phyloP scores from a whole-genome alignment of 805 yeast genomes.

The Pichia deserticola region DNA sequence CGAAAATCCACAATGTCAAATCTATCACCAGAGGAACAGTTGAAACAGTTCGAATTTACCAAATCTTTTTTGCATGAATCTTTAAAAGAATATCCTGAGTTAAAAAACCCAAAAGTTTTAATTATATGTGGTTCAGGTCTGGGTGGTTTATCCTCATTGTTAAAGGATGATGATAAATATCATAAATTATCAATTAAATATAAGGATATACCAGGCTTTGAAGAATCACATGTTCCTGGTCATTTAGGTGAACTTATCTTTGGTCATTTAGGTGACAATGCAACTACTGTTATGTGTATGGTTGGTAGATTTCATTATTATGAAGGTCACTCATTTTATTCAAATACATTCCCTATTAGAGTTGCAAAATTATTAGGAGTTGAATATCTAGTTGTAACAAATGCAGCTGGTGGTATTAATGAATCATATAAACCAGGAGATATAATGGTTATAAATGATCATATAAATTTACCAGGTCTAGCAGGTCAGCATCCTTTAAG shows the following conservation, averaged over 20 bases:
- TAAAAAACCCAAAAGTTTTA: slow-evolving; percentile 49
- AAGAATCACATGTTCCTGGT: slow-evolving; percentile 78
- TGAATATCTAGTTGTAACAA: slow-evolving; percentile 67
- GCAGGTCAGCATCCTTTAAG: slow-evolving; percentile 82
- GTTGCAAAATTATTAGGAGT: slow-evolving; percentile 61
- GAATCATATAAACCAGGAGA: slow-evolving; percentile 69
- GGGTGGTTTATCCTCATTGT: slow-evolving; percentile 67
- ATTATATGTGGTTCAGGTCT: slow-evolving; percentile 94
- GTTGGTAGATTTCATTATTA: slow-evolving; percentile 89
- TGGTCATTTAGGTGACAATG: slow-evolving; percentile 62
- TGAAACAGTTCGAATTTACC: slow-evolving; percentile 11
- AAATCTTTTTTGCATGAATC: slow-evolving; percentile 9
- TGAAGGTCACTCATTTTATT: slow-evolving; percentile 81
- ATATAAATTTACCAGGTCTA: slow-evolving; percentile 84
- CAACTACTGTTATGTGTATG: slow-evolving; percentile 83
- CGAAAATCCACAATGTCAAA: background rate
- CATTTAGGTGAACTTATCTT: slow-evolving; percentile 79
- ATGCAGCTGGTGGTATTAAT: slow-evolving; percentile 92
- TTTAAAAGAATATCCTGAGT: slow-evolving; percentile 8
- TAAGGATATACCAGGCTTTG: slow-evolving; percentile 70
- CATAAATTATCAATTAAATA: slow-evolving; percentile 51
- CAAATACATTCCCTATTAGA: slow-evolving; percentile 81
- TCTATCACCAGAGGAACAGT: slow-evolving; percentile 5
- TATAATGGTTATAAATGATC: slow-evolving; percentile 84
- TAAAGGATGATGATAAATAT: slow-evolving; percentile 23